Base-by-base conservation (phyloP, 106 monocot genomes). In the Xerophyta viscosa region DNA sequence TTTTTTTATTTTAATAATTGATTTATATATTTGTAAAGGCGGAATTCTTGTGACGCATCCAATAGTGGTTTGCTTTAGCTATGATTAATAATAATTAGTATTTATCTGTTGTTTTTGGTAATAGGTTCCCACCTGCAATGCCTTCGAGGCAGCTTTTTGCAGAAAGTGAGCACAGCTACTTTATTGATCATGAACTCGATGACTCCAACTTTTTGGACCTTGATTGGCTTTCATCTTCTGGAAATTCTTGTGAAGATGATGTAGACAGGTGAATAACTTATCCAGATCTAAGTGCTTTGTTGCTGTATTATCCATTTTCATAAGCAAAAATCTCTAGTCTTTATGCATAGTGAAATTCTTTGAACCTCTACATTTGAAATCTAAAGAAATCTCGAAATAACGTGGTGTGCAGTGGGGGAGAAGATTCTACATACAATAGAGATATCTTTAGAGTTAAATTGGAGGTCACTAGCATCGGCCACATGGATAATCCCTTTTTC, bases 171-270 rank as follows among this genome's bases (percentile, higher is more conserved):
- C 77, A 72, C 24, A 66, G 48, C 45, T 78, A 19, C 58, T 70
- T 64, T 15, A 43, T 31, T 48, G 85, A 76, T 26, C 51, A 71
- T 73, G 60, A 31, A 12, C 58, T 70, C 53, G 73, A 74, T 51
- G 73, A 60, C 57, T 85, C 91, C 55, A 91, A 91, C 66, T 91
- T 91, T 67, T 67, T 91, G 14, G 85, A 91, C 50, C 64, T 91
- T 54, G 85, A 82, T 46, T 75, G 65, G 60, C 66, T 91, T 37
- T 91, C 81, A 23, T 81, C 84, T 26, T 79, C 79, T 27, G 85
- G 82, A 15, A 98, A 85, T 52, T 89, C 89, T 8, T 82, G 67
- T 20, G 89, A 89, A 20, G 89, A 79, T 8, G 85, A 98, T 60
- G 18, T 31, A 71, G 89, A 86, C 25, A 86, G 89, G 92, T 87